Conservation (phyloP, 2,329 filamentous ascomycete genomes). For the Colletotrichum echinochloae region DNA sequence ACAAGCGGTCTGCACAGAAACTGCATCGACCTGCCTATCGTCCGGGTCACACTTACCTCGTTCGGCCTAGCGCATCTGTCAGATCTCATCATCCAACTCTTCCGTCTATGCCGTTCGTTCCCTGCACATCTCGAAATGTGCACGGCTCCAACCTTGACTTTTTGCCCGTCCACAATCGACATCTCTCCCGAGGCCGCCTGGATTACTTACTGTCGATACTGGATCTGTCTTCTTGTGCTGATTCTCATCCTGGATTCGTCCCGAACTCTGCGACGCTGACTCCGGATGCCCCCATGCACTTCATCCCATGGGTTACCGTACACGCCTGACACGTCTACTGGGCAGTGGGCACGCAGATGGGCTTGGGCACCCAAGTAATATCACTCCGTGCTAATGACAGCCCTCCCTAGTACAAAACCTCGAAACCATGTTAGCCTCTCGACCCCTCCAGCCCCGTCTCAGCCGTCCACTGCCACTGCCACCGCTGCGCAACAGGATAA, state of each 20-base stretch:
- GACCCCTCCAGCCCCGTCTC: constrained; percentile 1
- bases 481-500: constrained; percentile 26
- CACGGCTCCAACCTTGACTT: background rate
- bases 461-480: constrained; percentile 12
- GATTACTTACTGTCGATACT: background rate
- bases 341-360: no score
- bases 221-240: background rate
- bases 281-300: constrained; percentile 18
- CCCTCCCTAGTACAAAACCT: constrained; percentile 15
- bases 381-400: constrained; percentile 10
- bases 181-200: background rate
- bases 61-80: constrained; percentile 33
- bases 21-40: constrained; percentile 10
- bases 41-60: constrained; percentile 12
- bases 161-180: background rate
- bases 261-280: constrained; percentile 29
- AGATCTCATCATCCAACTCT: constrained; percentile 38
- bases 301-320: background rate
- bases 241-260: constrained; percentile 22
- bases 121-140: background rate
- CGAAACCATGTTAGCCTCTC: constrained; percentile 18
- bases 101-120: constrained; percentile 10
- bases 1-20: constrained; percentile 38
- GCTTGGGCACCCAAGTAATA: background rate
- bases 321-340: background rate